Evolutionary conservation across 768 basidiomycete species (phyloP).

Genomic region (Boletus vinaceobasis): DNA sequence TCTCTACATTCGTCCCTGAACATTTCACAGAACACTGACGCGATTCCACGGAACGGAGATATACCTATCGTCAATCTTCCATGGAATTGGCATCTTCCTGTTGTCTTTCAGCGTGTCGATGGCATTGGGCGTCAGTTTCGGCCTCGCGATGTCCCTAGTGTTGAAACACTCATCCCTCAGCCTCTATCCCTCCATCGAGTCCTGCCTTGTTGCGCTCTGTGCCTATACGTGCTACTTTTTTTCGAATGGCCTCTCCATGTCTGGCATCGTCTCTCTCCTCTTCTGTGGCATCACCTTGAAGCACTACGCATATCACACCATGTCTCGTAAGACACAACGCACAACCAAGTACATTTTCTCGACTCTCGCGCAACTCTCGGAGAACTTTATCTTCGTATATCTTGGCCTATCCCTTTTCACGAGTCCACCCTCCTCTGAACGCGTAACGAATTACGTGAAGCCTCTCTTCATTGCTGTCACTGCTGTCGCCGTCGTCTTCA

Average conservation of each 20-base stretch:
- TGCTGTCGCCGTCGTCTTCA: slow-evolving; percentile 88
- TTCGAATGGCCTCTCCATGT: slow-evolving; percentile 93
- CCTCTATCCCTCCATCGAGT: slow-evolving; percentile 90
- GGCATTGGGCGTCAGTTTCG: slow-evolving; percentile 89
- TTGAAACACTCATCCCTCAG: slow-evolving; percentile 91
- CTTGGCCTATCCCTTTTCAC: slow-evolving; percentile 98
- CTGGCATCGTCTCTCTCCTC: slow-evolving; percentile 93
- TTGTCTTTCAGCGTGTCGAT: slow-evolving; percentile 93
- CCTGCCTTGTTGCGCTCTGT: slow-evolving; percentile 90
- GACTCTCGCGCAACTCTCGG: slow-evolving; percentile 88
- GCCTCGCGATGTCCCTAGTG: slow-evolving; percentile 85
- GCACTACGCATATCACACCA: slow-evolving; percentile 99
- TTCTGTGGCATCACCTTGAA: slow-evolving; percentile 99
- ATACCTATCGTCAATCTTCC: slow-evolving; percentile 83
- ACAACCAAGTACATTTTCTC: slow-evolving; percentile 95
- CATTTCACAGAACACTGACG: slow-evolving; percentile 67
- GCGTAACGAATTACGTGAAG: slow-evolving; percentile 83
- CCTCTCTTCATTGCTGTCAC: slow-evolving; percentile 93
- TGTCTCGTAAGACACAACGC: slow-evolving; percentile 92
- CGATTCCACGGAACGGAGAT: slow-evolving; percentile 91
- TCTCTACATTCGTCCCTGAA: not conserved
- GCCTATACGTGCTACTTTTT: slow-evolving; percentile 99
- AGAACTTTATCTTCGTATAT: slow-evolving; percentile 99
- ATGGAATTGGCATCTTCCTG: slow-evolving; percentile 96
- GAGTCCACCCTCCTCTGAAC: slow-evolving; percentile 69